Evolutionary conservation across 2,329 filamentous ascomycete genomes (phyloP).

Genomic region (Colletotrichum cordylinicola): DNA sequence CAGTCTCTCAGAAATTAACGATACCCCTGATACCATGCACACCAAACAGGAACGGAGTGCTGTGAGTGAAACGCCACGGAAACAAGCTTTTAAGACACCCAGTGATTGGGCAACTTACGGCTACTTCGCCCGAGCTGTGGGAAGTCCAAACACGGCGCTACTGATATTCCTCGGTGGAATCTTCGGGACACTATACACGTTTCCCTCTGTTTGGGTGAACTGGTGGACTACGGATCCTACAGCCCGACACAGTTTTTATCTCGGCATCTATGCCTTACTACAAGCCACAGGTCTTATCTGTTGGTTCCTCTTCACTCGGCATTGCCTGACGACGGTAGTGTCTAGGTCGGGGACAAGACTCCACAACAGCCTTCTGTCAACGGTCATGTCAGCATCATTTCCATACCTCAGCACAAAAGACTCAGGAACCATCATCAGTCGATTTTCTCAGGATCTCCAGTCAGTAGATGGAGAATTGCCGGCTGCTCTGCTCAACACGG

Average conservation of each 20-base stretch:
- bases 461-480: conserved; percentile 46
- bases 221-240: conserved; percentile 42
- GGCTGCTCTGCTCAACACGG: conserved; percentile 34
- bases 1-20: rapidly evolving
- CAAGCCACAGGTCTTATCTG: conserved; percentile 19
- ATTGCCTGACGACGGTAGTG: conserved; percentile 26
- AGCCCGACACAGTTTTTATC: conserved; percentile 28
- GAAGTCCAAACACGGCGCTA: conserved; percentile 18
- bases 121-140: conserved; percentile 38
- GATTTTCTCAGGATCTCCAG: conserved; percentile 51
- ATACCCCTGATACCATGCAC: background rate
- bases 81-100: background rate
- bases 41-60: background rate
- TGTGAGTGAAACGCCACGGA: rapidly evolving
- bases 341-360: conserved; percentile 34
- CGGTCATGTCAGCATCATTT: conserved; percentile 42
- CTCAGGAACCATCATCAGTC: conserved; percentile 44
- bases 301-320: conserved; percentile 7
- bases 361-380: conserved; percentile 35
- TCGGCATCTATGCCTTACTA: conserved; percentile 35
- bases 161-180: conserved; percentile 13
- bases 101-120: background rate
- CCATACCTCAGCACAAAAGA: conserved; percentile 47
- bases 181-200: conserved; percentile 29
- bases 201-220: conserved; percentile 43